These are phyloP conservation scores for Fragaria vesca DNA, from an alignment of 306 rosid species.

Conservation along the genomic window DNA sequence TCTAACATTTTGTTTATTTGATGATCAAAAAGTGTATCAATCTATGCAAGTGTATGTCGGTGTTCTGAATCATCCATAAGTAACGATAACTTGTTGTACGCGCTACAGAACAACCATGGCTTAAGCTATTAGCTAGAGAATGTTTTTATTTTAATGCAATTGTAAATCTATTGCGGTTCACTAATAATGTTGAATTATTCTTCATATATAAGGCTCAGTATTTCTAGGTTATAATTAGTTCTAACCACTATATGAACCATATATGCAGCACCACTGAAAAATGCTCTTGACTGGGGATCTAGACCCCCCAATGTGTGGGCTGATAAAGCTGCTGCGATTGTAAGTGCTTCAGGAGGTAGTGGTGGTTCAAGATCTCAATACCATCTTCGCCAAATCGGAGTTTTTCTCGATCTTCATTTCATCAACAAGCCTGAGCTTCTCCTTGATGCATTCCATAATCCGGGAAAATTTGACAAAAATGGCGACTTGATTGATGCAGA, in stretches of 20 bases:
- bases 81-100: neutral
- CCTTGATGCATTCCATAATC: slow-evolving; percentile 55
- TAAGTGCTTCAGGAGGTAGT: slow-evolving; percentile 74
- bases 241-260: neutral
- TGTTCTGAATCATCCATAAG: too few species aligned
- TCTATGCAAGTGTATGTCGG: too few species aligned
- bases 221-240: neutral
- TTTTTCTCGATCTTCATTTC: slow-evolving; percentile 80
- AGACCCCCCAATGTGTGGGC: slow-evolving; percentile 88
- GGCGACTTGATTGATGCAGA: slow-evolving; percentile 64
- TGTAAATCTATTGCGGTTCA: too few species aligned
- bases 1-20: too few species aligned
- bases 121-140: too few species aligned
- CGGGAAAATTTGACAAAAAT: slow-evolving; percentile 56
- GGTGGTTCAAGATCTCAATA: slow-evolving; percentile 73
- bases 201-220: neutral
- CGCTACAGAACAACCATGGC: too few species aligned
- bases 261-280: slow-evolving; percentile 58
- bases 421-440: slow-evolving; percentile 86
- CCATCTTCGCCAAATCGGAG: slow-evolving; percentile 89
- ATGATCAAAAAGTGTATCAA: too few species aligned
- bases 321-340: slow-evolving; percentile 73
- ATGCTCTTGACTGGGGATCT: slow-evolving; percentile 84
- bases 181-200: neutral
- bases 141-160: too few species aligned